Percentiles rank a stretch among this genome's conserved stretches.
Evolutionary conservation across 805 yeast genomes (phyloP).

Genomic region (Ogataea nonfermentans): DNA sequence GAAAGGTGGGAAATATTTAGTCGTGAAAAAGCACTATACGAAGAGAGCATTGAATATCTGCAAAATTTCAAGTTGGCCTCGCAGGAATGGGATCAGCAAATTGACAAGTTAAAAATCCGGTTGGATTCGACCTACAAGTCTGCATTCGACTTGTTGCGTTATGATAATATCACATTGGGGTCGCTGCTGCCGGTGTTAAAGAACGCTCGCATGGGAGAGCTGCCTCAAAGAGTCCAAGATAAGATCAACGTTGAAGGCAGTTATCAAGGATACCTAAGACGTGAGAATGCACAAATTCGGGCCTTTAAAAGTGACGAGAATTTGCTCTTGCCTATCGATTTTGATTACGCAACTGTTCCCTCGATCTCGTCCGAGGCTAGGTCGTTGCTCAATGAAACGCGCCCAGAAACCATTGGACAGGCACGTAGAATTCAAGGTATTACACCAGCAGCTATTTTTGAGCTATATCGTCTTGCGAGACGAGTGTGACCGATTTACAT

Average conservation of each 20-base stretch:
- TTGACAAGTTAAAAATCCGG: conserved; percentile 49
- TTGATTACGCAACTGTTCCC: conserved; percentile 56
- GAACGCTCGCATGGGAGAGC: conserved; percentile 21
- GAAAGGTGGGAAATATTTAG: conserved; percentile 51
- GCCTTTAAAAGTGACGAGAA: conserved; percentile 86
- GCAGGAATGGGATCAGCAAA: conserved; percentile 55
- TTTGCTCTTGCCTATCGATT: conserved; percentile 64
- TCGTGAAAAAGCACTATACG: conserved; percentile 44
- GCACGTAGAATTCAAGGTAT: conserved; percentile 94
- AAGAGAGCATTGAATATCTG: conserved; percentile 45
- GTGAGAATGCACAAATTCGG: conserved; percentile 66
- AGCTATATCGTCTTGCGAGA: conserved; percentile 58
- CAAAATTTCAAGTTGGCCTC: conserved; percentile 48
- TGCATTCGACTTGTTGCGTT: conserved; percentile 72
- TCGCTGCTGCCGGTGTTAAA: conserved; percentile 38
- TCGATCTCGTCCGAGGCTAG: conserved; percentile 79
- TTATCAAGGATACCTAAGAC: conserved; percentile 74
- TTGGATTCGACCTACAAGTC: conserved; percentile 51
- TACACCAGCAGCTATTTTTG: conserved; percentile 89
- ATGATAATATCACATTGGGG: conserved; percentile 40
- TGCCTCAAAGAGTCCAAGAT: conserved; percentile 47
- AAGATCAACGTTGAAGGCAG: conserved; percentile 77
- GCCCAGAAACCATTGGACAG: conserved; percentile 91
- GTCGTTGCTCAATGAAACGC: conserved; percentile 62
- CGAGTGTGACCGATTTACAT: conserved; percentile 16